These are phyloP conservation scores for Mycena capillaripes DNA, from an alignment of 768 basidiomycete genomes.

Conservation along the genomic window DNA sequence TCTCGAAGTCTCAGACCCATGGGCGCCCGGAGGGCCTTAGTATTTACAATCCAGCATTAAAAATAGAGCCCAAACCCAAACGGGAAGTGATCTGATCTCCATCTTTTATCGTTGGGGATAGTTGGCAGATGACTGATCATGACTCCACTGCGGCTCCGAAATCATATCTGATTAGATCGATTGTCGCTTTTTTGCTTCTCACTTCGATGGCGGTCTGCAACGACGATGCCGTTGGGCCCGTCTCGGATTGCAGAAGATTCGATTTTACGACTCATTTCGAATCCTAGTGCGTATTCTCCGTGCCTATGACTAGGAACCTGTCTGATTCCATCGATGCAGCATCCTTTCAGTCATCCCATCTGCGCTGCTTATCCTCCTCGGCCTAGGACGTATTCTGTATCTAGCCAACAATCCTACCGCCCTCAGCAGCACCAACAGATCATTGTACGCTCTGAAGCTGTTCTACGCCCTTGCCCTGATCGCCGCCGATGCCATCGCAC, in stretches of 20 bases:
- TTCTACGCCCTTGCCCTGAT: conserved; percentile 7
- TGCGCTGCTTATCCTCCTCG: conserved; percentile 6
- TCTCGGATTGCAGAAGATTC: conserved; percentile 14
- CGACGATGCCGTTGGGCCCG: conserved; percentile 10
- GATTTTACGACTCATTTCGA: conserved; percentile 16
- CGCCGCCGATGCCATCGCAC: conserved; percentile 5
- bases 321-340: conserved; percentile 4
- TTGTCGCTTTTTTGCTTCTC: background rate
- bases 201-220: background rate
- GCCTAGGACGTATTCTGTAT: background rate
- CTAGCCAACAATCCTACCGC: background rate
- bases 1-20: too few species aligned
- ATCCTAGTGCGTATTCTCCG: conserved; percentile 3
- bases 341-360: conserved; percentile 17
- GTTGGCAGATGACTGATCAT: too few species aligned
- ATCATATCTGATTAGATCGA: background rate
- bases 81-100: too few species aligned
- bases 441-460: conserved; percentile 10
- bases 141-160: too few species aligned
- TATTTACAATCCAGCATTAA: too few species aligned
- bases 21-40: too few species aligned
- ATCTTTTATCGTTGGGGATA: too few species aligned
- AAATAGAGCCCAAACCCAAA: too few species aligned
- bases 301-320: background rate
- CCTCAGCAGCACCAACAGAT: background rate